These are phyloP conservation scores for Diplocarpon mali DNA, from an alignment of 2,329 filamentous ascomycete species.

Conservation along the genomic window DNA sequence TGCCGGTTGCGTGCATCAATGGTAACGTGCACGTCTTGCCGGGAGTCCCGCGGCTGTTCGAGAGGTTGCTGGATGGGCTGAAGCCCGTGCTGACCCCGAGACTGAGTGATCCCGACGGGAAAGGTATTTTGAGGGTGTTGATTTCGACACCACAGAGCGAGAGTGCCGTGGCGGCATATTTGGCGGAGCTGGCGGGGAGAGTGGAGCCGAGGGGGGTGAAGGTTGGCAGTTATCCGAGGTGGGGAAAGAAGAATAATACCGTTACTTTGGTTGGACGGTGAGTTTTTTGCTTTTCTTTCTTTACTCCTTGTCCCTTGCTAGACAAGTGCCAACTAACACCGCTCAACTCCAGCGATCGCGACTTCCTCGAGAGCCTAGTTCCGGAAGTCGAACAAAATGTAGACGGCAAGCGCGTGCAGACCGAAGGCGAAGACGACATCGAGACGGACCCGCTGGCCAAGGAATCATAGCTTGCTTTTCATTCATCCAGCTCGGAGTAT, in stretches of 20 bases:
- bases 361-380: constrained; percentile 68
- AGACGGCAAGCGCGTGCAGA: constrained; percentile 55
- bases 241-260: constrained; percentile 79
- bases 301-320: not conserved
- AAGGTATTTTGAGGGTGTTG: constrained; percentile 66
- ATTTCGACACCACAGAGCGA: constrained; percentile 83
- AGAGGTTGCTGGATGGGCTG: constrained; percentile 64
- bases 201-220: constrained; percentile 73
- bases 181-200: constrained; percentile 66
- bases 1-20: constrained; percentile 80
- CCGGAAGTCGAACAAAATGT: constrained; percentile 68
- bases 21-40: constrained; percentile 90
- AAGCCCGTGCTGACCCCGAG: constrained; percentile 61
- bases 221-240: constrained; percentile 89
- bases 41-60: constrained; percentile 75
- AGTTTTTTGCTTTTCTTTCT: constrained; percentile 13
- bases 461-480: constrained; percentile 1
- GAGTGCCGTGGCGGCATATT: constrained; percentile 70
- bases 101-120: constrained; percentile 67
- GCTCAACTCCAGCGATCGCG: constrained; percentile 44
- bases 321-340: not conserved
- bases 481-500: no score
- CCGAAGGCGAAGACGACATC: constrained; percentile 61
- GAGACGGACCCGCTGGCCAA: constrained; percentile 9
- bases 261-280: constrained; percentile 71